phyloP scores from a whole-genome alignment of 2,329 filamentous ascomycete species.

The Metarhizium brunneum region DNA sequence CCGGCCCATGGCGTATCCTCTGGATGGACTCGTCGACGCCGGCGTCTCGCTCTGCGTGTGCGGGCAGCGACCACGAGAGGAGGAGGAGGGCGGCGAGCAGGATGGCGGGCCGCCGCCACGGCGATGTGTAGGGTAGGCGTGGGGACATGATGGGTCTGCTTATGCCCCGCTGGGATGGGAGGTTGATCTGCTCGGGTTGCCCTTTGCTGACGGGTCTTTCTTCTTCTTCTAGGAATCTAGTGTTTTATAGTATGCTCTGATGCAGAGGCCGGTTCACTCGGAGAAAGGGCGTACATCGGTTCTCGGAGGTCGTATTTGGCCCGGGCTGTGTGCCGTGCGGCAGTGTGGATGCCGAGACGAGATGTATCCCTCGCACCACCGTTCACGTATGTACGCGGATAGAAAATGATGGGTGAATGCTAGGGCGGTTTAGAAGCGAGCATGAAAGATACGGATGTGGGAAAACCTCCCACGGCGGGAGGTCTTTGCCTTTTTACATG shows the following conservation, averaged over 20 bases:
- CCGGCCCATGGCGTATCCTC: background rate
- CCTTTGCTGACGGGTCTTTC: too few species aligned
- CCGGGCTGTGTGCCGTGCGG: background rate
- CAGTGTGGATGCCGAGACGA: background rate
- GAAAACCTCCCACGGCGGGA: too few species aligned
- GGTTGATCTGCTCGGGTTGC: too few species aligned
- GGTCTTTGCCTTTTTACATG: too few species aligned
- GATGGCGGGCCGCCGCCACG: too few species aligned
- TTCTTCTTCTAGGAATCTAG: background rate
- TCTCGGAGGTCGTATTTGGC: too few species aligned
- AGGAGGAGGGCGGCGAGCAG: background rate
- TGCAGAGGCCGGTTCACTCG: background rate
- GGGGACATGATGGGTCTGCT: background rate
- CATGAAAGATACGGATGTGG: too few species aligned
- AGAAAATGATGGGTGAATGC: background rate
- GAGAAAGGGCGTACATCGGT: background rate
- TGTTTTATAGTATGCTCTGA: too few species aligned
- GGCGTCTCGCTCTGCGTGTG: background rate
- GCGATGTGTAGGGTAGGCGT: conserved; percentile 8
- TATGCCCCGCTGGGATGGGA: too few species aligned
- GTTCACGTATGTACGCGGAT: background rate
- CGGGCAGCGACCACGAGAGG: background rate
- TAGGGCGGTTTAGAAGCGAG: too few species aligned
- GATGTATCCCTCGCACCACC: too few species aligned
- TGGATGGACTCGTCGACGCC: background rate